Evolutionary conservation across 495 filamentous ascomycete species (phyloP).

Genomic region (Aspergillus mulundensis): DNA sequence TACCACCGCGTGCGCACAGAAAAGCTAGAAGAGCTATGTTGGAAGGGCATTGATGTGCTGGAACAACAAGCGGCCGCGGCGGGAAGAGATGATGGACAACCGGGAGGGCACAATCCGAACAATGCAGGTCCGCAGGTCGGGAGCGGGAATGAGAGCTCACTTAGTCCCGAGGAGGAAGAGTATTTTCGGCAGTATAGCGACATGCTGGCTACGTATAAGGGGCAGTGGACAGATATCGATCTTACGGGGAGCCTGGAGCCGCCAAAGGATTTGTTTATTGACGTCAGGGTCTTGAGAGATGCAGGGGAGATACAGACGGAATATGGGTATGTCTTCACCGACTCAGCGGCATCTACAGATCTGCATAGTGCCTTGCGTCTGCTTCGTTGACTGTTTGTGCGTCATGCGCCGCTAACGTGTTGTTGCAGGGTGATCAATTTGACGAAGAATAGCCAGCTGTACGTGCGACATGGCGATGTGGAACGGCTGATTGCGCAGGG

Average conservation of each 20-base stretch:
- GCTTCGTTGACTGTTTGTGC: not conserved
- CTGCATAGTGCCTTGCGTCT: constrained; percentile 4
- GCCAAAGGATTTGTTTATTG: constrained; percentile 92
- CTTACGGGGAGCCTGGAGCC: constrained; percentile 93
- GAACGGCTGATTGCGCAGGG: constrained; percentile 92
- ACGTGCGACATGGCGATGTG: constrained; percentile 94
- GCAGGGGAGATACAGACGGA: constrained; percentile 99
- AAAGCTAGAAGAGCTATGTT: constrained; percentile 91
- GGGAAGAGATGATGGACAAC: constrained; percentile 6
- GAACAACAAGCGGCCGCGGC: constrained; percentile 47
- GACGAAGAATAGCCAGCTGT: constrained; percentile 97
- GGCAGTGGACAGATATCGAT: constrained; percentile 98
- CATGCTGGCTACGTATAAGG: constrained; percentile 92
- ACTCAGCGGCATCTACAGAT: not conserved
- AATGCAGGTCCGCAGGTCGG: constrained; percentile 25
- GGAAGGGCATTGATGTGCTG: constrained; percentile 78
- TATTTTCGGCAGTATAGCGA: constrained; percentile 90
- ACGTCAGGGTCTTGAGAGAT: constrained; percentile 94
- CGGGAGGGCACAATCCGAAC: constrained; percentile 12
- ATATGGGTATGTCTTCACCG: constrained; percentile 69
- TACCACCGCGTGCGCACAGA: constrained; percentile 89
- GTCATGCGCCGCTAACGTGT: not conserved
- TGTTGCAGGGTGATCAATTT: constrained; percentile 78
- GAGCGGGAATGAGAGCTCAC: constrained; percentile 59
- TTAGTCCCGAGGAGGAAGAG: constrained; percentile 97